Conservation (phyloP, 2,329 filamentous ascomycete genomes). For the Dothistroma septosporum region DNA sequence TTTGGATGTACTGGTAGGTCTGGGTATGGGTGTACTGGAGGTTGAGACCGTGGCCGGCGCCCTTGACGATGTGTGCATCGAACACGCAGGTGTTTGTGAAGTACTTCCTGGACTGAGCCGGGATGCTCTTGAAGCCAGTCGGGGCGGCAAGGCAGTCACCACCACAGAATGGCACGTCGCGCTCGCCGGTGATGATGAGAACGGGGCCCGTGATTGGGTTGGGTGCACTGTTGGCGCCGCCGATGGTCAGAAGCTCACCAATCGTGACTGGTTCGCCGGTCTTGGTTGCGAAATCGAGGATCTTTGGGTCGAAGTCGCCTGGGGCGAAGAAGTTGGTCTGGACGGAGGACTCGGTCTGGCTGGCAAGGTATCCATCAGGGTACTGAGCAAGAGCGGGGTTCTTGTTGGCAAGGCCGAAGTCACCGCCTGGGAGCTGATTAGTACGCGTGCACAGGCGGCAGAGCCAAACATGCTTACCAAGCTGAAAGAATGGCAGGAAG, state of each 20-base stretch:
- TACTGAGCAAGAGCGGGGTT: slow-evolving; percentile 28
- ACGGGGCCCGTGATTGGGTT: slow-evolving; percentile 52
- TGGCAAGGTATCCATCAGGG: slow-evolving; percentile 53
- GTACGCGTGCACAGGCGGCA: neutral
- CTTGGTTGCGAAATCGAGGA: slow-evolving; percentile 46
- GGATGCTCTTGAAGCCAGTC: slow-evolving; percentile 44
- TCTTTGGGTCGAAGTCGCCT: slow-evolving; percentile 51
- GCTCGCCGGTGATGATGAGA: slow-evolving; percentile 58
- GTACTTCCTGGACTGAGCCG: slow-evolving; percentile 39
- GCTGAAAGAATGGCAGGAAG: slow-evolving; percentile 40
- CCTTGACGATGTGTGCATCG: slow-evolving; percentile 52
- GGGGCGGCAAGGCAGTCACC: slow-evolving; percentile 51
- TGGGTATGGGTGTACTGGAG: slow-evolving; percentile 30
- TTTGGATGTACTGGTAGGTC: slow-evolving; percentile 30
- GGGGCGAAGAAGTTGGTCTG: slow-evolving; percentile 51
- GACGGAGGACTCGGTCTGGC: slow-evolving; percentile 44
- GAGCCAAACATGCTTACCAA: slow-evolving; percentile 11
- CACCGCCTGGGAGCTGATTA: slow-evolving; percentile 17
- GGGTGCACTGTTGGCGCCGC: slow-evolving; percentile 34
- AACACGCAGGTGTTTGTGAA: slow-evolving; percentile 49
- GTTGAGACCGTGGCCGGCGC: slow-evolving; percentile 40
- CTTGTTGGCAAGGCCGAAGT: slow-evolving; percentile 33
- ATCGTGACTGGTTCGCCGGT: slow-evolving; percentile 55
- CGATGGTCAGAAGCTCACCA: slow-evolving; percentile 57
- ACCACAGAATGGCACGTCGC: slow-evolving; percentile 54